Conservation (phyloP, 306 rosid genomes). For the Mimosa bimucronata region DNA sequence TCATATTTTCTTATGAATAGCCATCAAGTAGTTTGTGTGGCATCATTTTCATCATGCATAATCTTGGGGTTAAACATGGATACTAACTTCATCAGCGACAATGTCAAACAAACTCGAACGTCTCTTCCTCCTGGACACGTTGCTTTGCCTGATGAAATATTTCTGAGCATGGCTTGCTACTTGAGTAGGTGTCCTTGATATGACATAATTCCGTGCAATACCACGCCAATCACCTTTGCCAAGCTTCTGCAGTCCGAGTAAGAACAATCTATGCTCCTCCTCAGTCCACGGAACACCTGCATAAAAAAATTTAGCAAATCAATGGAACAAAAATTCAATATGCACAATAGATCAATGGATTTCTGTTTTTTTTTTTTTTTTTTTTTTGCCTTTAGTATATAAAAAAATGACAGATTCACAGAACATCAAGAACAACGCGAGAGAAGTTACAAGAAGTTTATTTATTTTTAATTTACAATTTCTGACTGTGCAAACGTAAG, state of each 20-base stretch:
- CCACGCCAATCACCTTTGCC: constrained; percentile 99
- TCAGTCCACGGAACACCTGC: constrained; percentile 98
- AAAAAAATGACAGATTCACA: neutral
- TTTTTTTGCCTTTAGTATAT: too few relatives aligned
- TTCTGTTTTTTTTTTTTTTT: neutral
- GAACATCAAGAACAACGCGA: constrained; percentile 18
- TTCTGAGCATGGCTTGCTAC: constrained; percentile 99
- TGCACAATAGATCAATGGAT: neutral
- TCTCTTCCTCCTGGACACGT: constrained; percentile 87
- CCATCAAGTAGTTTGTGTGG: constrained; percentile 17
- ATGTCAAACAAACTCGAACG: constrained; percentile 98
- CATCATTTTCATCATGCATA: constrained; percentile 20
- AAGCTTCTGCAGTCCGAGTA: constrained; percentile 92
- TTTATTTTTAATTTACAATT: neutral
- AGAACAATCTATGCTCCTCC: constrained; percentile 97
- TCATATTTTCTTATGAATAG: constrained; percentile 32
- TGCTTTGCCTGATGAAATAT: constrained; percentile 92
- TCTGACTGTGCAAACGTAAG: neutral
- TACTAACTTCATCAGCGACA: constrained; percentile 88
- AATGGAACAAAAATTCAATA: constrained; percentile 13
- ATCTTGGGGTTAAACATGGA: constrained; percentile 38
- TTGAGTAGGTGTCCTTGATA: constrained; percentile 96
- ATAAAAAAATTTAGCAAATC: constrained; percentile 30
- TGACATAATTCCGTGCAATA: constrained; percentile 88
- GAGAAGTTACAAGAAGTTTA: neutral